Evolutionary conservation across 1,139 yeast genomes (phyloP), one percentile per base, ranked within the genome.

Genomic region (Candida smagusa): DNA sequence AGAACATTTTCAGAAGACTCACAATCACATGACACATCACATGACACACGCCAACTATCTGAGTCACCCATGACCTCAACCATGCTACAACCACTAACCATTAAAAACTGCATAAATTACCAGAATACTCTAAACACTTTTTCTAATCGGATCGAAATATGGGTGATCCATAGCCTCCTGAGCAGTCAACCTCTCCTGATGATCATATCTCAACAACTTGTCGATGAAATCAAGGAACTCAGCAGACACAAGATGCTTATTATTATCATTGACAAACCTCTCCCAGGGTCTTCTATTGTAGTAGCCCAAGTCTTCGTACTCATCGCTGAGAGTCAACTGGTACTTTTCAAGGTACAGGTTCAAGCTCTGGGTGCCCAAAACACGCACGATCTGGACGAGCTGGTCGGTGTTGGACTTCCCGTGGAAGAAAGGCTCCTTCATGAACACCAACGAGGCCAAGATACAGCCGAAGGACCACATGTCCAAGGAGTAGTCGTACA

Each of bases 391-490:
- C 61, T 92, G 95, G 37, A 94, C 95, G 52, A 94, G 72, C 65
- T 94, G 99, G 63, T 94, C 97, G 38, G 92, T 87, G 63, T 94
- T 94, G 31, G 96, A 88, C 47, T 87, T 85, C 26, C 98, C 98
- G 58, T 90, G 96, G 76, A 94, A 94, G 54, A 94, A 90, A 3
- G 98, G 98, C 56, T 94, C 99, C 61, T 88, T 90, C 61, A 86
- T 84, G 67, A 92, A 92, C 24, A 92, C 84, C 77, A 94, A 86
- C 11, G 97, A 86, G n/a, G 98, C 98, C 46, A 92, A 69, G 92
- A 90, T 90, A 44, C 97, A 95, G 29, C 99, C 99, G 47, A 82
- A 83, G 2, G 96, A 86, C 99, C 99, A 94, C 63, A 94, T 64
- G 61, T 94, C 99, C 39, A 94, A 72, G 6, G 96, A 85, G 61